Conservation (phyloP, 1,139 yeast species). For the Sugiyamaella neomexicana region DNA sequence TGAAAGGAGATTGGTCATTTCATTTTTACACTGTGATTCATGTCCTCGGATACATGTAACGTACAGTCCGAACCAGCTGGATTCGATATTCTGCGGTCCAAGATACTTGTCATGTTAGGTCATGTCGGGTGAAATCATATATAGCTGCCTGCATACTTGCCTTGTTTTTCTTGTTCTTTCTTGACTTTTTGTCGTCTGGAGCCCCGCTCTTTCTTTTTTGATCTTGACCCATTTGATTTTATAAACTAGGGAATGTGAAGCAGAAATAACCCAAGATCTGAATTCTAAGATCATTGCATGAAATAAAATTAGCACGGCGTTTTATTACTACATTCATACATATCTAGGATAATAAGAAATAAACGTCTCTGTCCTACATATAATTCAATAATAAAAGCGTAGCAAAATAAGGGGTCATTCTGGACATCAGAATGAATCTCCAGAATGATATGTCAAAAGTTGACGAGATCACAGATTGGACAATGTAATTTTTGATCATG, state of each 20-base stretch:
- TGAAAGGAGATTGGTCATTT: slow-evolving; percentile 60
- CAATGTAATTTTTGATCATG: too few relatives aligned
- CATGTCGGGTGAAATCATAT: background rate
- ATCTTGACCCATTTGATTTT: slow-evolving; percentile 19
- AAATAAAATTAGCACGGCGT: background rate
- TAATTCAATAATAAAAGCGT: too few relatives aligned
- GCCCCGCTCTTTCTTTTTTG: slow-evolving; percentile 15
- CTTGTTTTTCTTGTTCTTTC: slow-evolving; percentile 23
- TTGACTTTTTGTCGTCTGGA: slow-evolving; percentile 20
- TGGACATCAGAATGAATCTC: too few relatives aligned
- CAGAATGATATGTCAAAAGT: too few relatives aligned
- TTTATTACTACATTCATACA: background rate
- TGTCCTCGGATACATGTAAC: slow-evolving; percentile 82
- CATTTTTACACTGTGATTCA: slow-evolving; percentile 73
- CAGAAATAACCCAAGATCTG: too few relatives aligned
- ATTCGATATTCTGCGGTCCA: slow-evolving; percentile 51
- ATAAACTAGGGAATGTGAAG: background rate
- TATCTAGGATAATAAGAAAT: too few relatives aligned
- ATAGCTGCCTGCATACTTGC: slow-evolving; percentile 3
- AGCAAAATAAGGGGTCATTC: too few relatives aligned
- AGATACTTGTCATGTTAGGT: slow-evolving; percentile 18
- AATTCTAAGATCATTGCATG: background rate
- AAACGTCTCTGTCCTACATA: too few relatives aligned
- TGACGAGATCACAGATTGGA: too few relatives aligned
- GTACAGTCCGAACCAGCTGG: slow-evolving; percentile 78